These are phyloP conservation scores for Populus trichocarpa DNA, from an alignment of 441 rosid genomes.

Conservation along the genomic window DNA sequence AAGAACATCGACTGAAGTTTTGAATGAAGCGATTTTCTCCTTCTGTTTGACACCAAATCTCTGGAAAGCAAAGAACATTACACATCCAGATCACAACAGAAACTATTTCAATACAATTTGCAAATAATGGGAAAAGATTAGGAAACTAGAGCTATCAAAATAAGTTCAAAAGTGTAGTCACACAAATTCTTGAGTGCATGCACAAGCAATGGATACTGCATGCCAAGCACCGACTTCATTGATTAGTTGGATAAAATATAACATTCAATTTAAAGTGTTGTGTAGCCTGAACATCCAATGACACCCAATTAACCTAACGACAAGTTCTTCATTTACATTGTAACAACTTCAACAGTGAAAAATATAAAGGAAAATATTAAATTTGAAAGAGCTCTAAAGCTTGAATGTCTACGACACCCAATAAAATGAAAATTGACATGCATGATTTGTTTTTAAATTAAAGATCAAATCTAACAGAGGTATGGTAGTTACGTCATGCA, in stretches of 20 bases:
- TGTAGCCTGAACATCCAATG: neutral
- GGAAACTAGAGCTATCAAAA: neutral
- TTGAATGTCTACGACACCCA: neutral
- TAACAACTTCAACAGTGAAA: neutral
- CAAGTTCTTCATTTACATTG: neutral
- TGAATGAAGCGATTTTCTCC: conserved; percentile 94
- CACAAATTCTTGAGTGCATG: neutral
- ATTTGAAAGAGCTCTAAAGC: neutral
- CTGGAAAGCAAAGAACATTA: conserved; percentile 42
- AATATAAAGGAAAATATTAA: neutral
- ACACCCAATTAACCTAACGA: neutral
- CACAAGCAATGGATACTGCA: neutral
- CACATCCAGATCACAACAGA: conserved; percentile 22
- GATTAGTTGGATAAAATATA: neutral
- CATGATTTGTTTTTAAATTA: neutral
- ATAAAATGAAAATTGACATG: neutral
- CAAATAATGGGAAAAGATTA: neutral
- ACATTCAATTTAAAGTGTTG: neutral
- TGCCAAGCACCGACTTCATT: neutral
- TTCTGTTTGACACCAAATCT: conserved; percentile 98
- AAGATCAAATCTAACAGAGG: neutral
- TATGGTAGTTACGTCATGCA: neutral
- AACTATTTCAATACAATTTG: conserved; percentile 2
- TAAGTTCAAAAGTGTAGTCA: neutral
- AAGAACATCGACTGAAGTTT: conserved; percentile 95